Evolutionary conservation across 2,329 filamentous ascomycete genomes (phyloP), one percentile per base, ranked within the genome.

Genomic region (Arthrobotrys sphaeroides): DNA sequence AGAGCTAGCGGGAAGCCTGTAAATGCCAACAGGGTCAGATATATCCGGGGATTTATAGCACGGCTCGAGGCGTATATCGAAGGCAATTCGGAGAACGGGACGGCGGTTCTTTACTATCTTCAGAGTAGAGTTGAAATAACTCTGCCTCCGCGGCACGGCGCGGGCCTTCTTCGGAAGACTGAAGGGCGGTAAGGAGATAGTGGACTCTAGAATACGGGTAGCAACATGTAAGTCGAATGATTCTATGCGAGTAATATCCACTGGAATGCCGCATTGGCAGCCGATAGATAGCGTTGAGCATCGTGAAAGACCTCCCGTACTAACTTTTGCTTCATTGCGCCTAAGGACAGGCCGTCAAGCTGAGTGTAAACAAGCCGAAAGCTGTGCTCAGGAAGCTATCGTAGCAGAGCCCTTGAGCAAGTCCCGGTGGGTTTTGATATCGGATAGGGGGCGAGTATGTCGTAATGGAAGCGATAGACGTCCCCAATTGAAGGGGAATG

Each of bases 91-190:
- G 20, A 43, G 49, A 22, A n/a, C 20, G 43, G 28, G 26, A 5
- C 33, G 31, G 12, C 38, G 53, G 57, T 18, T 57, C 60, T 77
- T 57, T 65, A 80, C 79, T 66, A 79, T 87, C 85, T 79, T 89
- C 87, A 76, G 86, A 83, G 81, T 91, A 90, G 78, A 91, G 88
- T 78, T 88, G 88, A 82, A 89, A 88, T 60, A 97, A 88, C 80
- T 93, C 91, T 81, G 90, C 86, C 84, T 99, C 95, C 79, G 95
- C 95, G 82, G 91, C 89, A 82, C 92, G 93, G 83, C 94, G 90
- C 69, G 91, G 90, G 66, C 85, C 89, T 82, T 94, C 90, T 73
- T 90, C 88, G 75, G 91, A 81, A 78, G 90, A 90, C 84, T 96
- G 93, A 57, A 94, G 96, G 83, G 93, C 92, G 80, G 90, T 89